Base-by-base conservation (phyloP, 2,329 filamentous ascomycete species). In the Trichoderma guizhouense region DNA sequence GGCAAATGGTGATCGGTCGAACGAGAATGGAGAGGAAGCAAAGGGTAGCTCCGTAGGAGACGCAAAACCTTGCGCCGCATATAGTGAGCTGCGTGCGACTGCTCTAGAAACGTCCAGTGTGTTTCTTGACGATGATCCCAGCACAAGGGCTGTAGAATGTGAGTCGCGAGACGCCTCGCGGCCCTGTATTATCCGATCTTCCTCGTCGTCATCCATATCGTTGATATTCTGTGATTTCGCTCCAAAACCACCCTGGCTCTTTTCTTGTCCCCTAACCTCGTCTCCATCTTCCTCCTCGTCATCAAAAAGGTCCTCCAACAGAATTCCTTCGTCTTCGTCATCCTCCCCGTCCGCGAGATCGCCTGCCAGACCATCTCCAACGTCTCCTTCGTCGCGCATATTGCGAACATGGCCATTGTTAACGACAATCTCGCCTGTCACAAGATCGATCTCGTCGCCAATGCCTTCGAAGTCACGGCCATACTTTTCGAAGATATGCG, bases 401-500 rank as follows among this genome's bases (percentile, higher is more conserved):
- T 79, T 78, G 65, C 87, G 80, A 67, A 98, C 80, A 82, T 98
- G 96, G 0, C 96, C 95, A 84, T 97, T 96, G 81, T 98, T 88
- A 71, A 98, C 90, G n/a, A 97, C 86, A 61, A 98, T 90, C 72
- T 93, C 86, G 69, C 93, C 94, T 0, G 93, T 95, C 64, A 86
- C 85, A 71, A 97, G 85, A 80, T 98, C 93, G 77, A 98, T 94
- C 82, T 97, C 94, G 80, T 98, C 95, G 69, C 92, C 94, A 65
- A 95, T 86, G 5, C 91, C 92, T 2, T 90, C 90, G 77, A 97
- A 97, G 79, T 98, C 92, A 74, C 87, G 90, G 68, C 87, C 90
- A 79, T 97, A 98, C 80, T 97, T 98, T 73, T 92, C 89, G 79
- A 97, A 97, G 70, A 98, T 97, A 71, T 89, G 85, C 78, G 97